These are phyloP conservation scores for Cytospora schulzeri DNA, from an alignment of 2,329 filamentous ascomycete species.

Conservation along the genomic window DNA sequence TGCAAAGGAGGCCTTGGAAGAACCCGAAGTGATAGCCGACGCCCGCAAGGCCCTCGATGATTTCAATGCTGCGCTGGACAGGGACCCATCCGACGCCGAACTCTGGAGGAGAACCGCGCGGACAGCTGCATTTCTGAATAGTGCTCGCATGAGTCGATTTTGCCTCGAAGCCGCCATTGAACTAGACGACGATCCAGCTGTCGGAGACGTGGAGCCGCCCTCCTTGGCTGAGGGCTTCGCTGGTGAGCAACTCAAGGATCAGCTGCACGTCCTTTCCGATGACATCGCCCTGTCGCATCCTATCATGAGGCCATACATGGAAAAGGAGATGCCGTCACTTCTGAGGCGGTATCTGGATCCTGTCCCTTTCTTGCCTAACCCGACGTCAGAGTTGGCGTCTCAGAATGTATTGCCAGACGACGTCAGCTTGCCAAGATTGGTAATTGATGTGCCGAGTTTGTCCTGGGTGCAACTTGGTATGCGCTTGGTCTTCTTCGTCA, in stretches of 20 bases:
- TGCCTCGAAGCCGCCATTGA: conserved; percentile 69
- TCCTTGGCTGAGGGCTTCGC: conserved; percentile 65
- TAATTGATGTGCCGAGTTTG: conserved; percentile 36
- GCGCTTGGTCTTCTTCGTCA: conserved; percentile 42
- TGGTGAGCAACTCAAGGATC: conserved; percentile 61
- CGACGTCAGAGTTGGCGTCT: conserved; percentile 44
- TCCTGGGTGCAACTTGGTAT: conserved; percentile 49
- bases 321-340: conserved; percentile 51
- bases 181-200: conserved; percentile 65
- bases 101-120: conserved; percentile 64
- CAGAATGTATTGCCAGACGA: conserved; percentile 32
- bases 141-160: conserved; percentile 59
- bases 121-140: conserved; percentile 60
- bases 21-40: conserved; percentile 40
- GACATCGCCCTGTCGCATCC: conserved; percentile 61
- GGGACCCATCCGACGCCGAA: conserved; percentile 68
- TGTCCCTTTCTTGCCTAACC: conserved; percentile 62
- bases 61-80: conserved; percentile 61
- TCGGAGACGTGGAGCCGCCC: conserved; percentile 63
- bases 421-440: conserved; percentile 29
- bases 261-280: conserved; percentile 57
- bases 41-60: conserved; percentile 55
- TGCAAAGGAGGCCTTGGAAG: conserved; percentile 39
- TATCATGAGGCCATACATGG: conserved; percentile 58
- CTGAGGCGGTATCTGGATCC: conserved; percentile 61